Base-by-base conservation (phyloP, 2,329 filamentous ascomycete genomes). In the Chrysoporthe austroafricana region DNA sequence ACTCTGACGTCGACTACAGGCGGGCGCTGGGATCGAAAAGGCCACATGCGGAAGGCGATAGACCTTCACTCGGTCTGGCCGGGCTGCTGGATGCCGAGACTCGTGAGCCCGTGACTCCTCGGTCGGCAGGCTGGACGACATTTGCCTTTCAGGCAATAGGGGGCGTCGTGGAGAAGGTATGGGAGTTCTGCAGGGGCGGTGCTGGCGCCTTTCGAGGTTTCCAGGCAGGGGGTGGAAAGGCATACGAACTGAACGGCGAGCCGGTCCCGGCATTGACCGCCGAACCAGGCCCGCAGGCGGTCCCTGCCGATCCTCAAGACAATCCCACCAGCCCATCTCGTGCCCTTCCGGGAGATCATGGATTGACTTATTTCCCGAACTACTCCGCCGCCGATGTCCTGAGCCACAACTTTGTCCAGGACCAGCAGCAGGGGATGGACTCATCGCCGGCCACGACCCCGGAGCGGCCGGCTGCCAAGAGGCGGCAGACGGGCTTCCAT, bases 121-220 rank as follows among this genome's bases (percentile, higher is more conserved):
- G 70, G 32, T 54, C 73, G 0, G 77, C 78, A 16, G 80, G 83
- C 48, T 91, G 88, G 89, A 84, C 86, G 42, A 81, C 81, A 21
- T 78, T 86, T 61, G 85, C 91, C 5, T 80, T 92, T 43, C 85
- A 81, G 52, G 84, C 91, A 0, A 84, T 92, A 8, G 88, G 88
- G 1, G 88, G 84, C 39, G 87, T 91, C 3, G 87, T 91, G 1
- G 91, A 92, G 21, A 95, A 90, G 74, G 88, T 97, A 0, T 94
- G 93, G 86, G 87, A 94, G 72, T 96, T 97, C 73, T 97, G 94
- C 81, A 92, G 83, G 76, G 81, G 82, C 0, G 88, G 86, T 9
- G 87, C 91, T 0, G 88, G 85, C 9, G 87, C 91, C 0, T 96
- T 97, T 74, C 86, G 86, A 65, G 94, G 94, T 0, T 97, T 97